These are phyloP conservation scores for Hypericum perforatum DNA, from an alignment of 345 rosid species.

Conservation along the genomic window DNA sequence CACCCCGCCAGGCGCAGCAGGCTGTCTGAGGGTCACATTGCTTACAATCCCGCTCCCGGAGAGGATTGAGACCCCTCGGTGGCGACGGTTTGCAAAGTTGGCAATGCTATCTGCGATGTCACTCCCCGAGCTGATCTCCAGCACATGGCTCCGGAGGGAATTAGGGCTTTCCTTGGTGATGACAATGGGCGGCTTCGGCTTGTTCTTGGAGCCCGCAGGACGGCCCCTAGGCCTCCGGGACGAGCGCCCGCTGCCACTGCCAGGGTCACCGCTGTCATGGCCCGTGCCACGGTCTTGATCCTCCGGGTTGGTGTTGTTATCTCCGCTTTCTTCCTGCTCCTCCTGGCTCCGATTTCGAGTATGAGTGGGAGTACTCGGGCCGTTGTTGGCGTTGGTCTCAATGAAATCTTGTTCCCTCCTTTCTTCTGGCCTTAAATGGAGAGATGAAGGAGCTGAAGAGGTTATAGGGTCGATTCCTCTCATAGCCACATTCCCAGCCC, in stretches of 20 bases:
- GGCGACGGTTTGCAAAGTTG: neutral
- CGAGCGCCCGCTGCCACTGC: neutral
- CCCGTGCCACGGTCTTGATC: neutral
- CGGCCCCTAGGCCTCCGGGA: neutral
- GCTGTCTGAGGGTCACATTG: neutral
- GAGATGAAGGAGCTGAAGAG: neutral
- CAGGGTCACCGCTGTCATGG: neutral
- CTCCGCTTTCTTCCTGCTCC: neutral
- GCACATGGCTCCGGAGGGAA: constrained; percentile 1
- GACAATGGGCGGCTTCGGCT: neutral
- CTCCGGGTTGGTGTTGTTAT: neutral
- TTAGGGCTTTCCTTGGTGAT: constrained; percentile 3
- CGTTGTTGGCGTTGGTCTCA: too few species aligned
- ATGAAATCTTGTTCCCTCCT: too few species aligned
- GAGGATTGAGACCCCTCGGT: neutral
- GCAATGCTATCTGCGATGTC: constrained; percentile 1
- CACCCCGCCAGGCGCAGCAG: constrained; percentile 1
- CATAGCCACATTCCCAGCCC: constrained; percentile 4
- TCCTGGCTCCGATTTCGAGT: too few species aligned
- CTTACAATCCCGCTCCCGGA: neutral
- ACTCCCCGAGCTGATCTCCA: neutral
- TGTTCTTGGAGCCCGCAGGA: neutral
- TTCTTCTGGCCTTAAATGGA: too few species aligned
- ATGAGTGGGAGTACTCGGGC: too few species aligned
- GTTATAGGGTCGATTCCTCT: neutral